Base-by-base conservation (phyloP, 306 rosid genomes). In the Fragaria ananassa region DNA sequence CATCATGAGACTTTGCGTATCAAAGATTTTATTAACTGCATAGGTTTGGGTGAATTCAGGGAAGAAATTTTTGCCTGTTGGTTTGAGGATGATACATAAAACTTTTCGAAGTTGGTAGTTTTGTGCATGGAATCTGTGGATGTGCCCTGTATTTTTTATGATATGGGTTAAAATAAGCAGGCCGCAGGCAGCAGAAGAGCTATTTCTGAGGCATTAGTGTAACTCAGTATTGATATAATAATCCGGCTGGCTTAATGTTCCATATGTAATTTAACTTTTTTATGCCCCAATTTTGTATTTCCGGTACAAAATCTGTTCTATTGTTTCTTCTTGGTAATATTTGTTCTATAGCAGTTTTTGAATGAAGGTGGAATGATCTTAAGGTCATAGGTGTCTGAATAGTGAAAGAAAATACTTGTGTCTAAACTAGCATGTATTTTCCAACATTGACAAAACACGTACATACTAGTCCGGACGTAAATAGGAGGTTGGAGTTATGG, bases 1-100 rank as follows among this genome's bases (percentile, higher is more conserved):
- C 91, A 19, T 85, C 90, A 74, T 92, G 76, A 89, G 76, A 71
- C 80, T 81, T 84, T 87, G 83, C 49, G 42, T 81, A 72, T 79
- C 61, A 29, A 68, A 50, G 80, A 78, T 75, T 76, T 62, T 70
- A 56, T 78, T 62, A 79, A 58, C 78, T 53, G 34, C 72, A 63
- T 68, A 53, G 74, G 75, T 70, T 60, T 44, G 79, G 79, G 60
- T 64, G 72, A 46, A 21, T 60, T 78, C 29, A 57, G 58, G 76
- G 71, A 70, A 45, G 44, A 45, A 31, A 50, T 72, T 84, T 67
- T 61, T 17, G 68, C 67, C 58, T 58, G 71, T 70, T 78, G 81
- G 83, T 75, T 76, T 74, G 83, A 76, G 75, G 77, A 70, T 74
- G 61, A 78, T 63, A 78, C 56, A 19, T 49, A 27, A 39, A 76